phyloP scores from a whole-genome alignment of 2,329 filamentous ascomycete species.

The Colletotrichum incanum region DNA sequence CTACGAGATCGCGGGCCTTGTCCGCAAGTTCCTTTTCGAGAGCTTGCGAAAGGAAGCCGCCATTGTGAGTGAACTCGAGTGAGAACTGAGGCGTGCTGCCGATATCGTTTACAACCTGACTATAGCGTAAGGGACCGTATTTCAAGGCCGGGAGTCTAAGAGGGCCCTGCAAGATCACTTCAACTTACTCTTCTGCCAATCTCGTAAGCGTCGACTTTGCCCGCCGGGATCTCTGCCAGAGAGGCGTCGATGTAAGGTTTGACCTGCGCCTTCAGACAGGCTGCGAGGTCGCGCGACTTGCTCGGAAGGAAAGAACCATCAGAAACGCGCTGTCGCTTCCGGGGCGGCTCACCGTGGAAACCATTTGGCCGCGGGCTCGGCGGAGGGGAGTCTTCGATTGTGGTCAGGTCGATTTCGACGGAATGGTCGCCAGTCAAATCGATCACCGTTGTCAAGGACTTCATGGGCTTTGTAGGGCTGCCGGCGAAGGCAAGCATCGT shows the following conservation, averaged over 20 bases:
- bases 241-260: constrained; percentile 52
- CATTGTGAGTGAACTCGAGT: constrained; percentile 13
- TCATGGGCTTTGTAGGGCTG: background rate
- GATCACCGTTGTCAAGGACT: background rate
- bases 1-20: constrained; percentile 11
- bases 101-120: constrained; percentile 22
- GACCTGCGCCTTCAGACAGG: constrained; percentile 51
- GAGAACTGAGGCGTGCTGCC: constrained; percentile 5
- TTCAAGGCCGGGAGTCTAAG: background rate
- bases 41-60: constrained; percentile 20
- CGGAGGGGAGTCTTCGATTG: constrained; percentile 42
- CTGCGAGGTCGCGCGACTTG: constrained; percentile 42
- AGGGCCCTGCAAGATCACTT: background rate
- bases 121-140: background rate
- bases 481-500: background rate
- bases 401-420: constrained; percentile 48
- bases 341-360: constrained; percentile 46
- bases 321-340: constrained; percentile 52
- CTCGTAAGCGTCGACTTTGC: constrained; percentile 46
- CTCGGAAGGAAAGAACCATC: constrained; percentile 32
- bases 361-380: constrained; percentile 15
- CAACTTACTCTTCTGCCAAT: constrained; percentile 52
- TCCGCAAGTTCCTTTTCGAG: constrained; percentile 18
- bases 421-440: background rate
- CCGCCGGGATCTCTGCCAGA: constrained; percentile 46